A percentile compares a stretch with the other conserved stretches of the same genome.
These are phyloP conservation scores for Jamesozyma jinghongensis DNA, from an alignment of 805 yeast genomes.

Conservation along the genomic window DNA sequence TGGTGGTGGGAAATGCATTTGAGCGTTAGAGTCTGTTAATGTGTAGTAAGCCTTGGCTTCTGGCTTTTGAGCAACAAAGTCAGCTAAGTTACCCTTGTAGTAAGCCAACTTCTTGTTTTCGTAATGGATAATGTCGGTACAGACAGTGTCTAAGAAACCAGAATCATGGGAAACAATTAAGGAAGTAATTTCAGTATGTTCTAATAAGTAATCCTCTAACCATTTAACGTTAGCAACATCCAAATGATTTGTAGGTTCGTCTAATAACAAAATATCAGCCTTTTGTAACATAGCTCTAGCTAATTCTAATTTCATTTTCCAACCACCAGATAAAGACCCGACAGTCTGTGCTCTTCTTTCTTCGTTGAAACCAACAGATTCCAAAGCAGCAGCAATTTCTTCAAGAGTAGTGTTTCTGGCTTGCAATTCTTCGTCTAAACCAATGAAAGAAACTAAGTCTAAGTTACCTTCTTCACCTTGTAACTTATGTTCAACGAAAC, in stretches of 20 bases:
- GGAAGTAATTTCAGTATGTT: slow-evolving; percentile 82
- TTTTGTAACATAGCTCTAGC: slow-evolving; percentile 99
- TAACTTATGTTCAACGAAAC: slow-evolving; percentile 93
- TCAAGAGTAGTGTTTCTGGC: slow-evolving; percentile 42
- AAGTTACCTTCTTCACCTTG: slow-evolving; percentile 92
- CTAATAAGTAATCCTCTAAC: slow-evolving; percentile 80
- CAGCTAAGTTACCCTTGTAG: slow-evolving; percentile 93
- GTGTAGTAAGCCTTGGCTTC: slow-evolving; percentile 96
- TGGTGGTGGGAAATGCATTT: slow-evolving; percentile 98
- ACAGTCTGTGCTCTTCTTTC: slow-evolving; percentile 85
- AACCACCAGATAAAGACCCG: slow-evolving; percentile 95
- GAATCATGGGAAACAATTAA: slow-evolving; percentile 97
- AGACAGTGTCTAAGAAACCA: slow-evolving; percentile 88
- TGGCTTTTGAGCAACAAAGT: slow-evolving; percentile 83
- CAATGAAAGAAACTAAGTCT: slow-evolving; percentile 82
- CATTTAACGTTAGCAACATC: slow-evolving; percentile 91
- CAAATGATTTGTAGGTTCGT: slow-evolving; percentile 98
- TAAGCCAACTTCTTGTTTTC: slow-evolving; percentile 91
- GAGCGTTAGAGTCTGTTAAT: slow-evolving; percentile 81
- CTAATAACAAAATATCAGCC: slow-evolving; percentile 88
- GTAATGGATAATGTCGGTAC: slow-evolving; percentile 94
- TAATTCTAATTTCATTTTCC: slow-evolving; percentile 97
- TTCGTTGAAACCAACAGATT: slow-evolving; percentile 83
- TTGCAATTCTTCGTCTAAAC: slow-evolving; percentile 72
- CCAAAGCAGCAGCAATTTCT: slow-evolving; percentile 69